Conservation (phyloP, 805 yeast genomes). For the Starmerella sp. region DNA sequence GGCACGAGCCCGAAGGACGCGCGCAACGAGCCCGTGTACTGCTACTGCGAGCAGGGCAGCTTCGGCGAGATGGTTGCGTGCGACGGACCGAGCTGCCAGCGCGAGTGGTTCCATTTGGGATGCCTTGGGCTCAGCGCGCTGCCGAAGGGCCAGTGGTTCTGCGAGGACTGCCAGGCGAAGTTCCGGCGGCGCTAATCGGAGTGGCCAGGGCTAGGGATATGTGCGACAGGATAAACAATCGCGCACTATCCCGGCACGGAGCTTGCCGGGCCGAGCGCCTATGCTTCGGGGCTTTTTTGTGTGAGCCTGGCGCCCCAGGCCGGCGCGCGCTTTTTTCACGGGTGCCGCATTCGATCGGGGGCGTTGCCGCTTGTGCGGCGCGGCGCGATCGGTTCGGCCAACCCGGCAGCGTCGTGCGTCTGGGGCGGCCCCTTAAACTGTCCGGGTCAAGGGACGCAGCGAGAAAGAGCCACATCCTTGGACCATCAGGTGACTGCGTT, state of each 20-base stretch:
- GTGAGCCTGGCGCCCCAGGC: no score
- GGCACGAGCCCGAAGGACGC: constrained; percentile 13
- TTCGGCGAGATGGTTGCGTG: constrained; percentile 99
- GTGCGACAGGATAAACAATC: neutral
- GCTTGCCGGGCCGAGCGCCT: no score
- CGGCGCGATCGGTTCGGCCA: no score
- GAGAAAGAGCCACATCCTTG: neutral
- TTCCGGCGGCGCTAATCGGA: constrained; percentile 11
- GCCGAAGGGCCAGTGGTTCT: constrained; percentile 79
- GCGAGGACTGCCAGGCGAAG: constrained; percentile 46
- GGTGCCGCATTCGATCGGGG: no score
- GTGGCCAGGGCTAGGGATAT: neutral
- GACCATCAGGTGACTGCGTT: neutral
- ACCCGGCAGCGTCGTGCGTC: no score
- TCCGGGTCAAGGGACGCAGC: neutral
- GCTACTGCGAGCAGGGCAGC: constrained; percentile 93
- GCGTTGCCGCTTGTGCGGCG: no score
- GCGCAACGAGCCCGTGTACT: constrained; percentile 64
- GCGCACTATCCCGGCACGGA: neutral
- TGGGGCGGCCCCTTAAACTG: no score
- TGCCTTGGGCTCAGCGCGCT: constrained; percentile 79
- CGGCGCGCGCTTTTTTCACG: no score
- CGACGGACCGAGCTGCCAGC: constrained; percentile 82
- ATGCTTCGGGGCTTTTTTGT: no score
- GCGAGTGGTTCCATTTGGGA: constrained; percentile 94